Evolutionary conservation across 495 filamentous ascomycete species (phyloP).

Genomic region (Schizothecium vesticola): DNA sequence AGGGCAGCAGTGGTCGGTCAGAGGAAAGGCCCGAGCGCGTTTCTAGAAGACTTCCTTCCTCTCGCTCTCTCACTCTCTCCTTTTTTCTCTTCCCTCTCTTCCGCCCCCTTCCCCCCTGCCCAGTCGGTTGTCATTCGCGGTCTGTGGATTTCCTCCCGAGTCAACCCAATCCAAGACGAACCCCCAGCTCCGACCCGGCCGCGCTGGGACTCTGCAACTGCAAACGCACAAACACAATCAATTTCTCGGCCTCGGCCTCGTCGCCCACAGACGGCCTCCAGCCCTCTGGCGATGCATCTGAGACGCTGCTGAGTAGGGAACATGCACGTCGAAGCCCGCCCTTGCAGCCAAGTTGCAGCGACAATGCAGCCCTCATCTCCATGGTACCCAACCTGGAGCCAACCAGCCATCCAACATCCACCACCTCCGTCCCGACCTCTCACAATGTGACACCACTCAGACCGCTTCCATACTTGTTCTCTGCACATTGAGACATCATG

Average conservation of each 20-base stretch:
- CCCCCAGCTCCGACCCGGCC: not conserved
- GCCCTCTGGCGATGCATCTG: not conserved
- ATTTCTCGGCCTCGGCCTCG: not conserved
- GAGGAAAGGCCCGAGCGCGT: conserved; percentile 17
- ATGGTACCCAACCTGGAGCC: not conserved
- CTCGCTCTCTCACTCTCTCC: conserved; percentile 1
- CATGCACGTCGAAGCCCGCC: conserved; percentile 8
- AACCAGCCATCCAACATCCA: conserved; percentile 7
- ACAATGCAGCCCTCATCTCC: conserved; percentile 2
- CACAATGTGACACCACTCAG: conserved; percentile 1
- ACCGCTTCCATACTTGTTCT: not conserved
- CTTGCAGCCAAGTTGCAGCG: conserved; percentile 7
- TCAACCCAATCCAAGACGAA: conserved; percentile 6
- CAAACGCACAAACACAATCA: conserved; percentile 1
- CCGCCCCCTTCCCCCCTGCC: not conserved
- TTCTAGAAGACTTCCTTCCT: conserved; percentile 21
- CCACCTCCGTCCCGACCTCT: conserved; percentile 1
- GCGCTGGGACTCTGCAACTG: conserved; percentile 7
- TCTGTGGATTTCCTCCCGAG: conserved; percentile 12
- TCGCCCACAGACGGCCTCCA: not conserved
- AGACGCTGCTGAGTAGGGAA: not conserved
- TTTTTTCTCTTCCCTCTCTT: not conserved
- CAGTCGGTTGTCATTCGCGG: not conserved
- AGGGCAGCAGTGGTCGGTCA: not conserved
- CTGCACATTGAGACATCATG: not conserved